Conservation (phyloP, 768 basidiomycete genomes). For the Sarcomyxa edulis region DNA sequence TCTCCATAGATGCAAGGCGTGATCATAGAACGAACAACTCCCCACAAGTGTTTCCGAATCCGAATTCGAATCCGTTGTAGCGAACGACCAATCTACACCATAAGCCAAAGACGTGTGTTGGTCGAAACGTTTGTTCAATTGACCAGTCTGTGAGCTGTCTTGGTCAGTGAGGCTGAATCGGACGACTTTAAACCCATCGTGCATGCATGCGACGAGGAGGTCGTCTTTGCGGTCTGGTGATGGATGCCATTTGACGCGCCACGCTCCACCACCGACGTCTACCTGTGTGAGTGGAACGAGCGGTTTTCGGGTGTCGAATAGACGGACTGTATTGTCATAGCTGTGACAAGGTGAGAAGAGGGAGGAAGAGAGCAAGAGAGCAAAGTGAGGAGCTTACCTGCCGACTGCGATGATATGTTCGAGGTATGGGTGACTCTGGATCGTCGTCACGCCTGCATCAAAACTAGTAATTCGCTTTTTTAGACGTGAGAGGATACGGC, state of each 20-base stretch:
- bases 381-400: conserved; percentile 44
- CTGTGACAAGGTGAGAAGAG: conserved; percentile 30
- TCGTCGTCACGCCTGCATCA: conserved; percentile 87
- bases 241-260: conserved; percentile 97
- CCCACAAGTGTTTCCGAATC: conserved; percentile 54
- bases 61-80: conserved; percentile 11
- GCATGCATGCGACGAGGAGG: conserved; percentile 95
- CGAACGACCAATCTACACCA: conserved; percentile 85
- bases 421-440: conserved; percentile 75
- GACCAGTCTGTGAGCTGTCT: conserved; percentile 4
- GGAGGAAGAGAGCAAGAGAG: not conserved
- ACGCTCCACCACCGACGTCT: conserved; percentile 86
- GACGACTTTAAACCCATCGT: conserved; percentile 90
- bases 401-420: conserved; percentile 89
- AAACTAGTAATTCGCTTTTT: conserved; percentile 47
- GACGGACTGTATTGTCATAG: conserved; percentile 74
- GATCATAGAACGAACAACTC: conserved; percentile 96
- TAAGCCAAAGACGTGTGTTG: conserved; percentile 83
- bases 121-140: conserved; percentile 50
- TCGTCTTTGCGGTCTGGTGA: conserved; percentile 56
- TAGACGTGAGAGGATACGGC: not conserved
- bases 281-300: conserved; percentile 48
- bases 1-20: conserved; percentile 73
- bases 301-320: conserved; percentile 80
- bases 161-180: conserved; percentile 29